Evolutionary conservation across 371 early-diverging fungal species (phyloP).

Genomic region (Saksenaea vasiformis): DNA sequence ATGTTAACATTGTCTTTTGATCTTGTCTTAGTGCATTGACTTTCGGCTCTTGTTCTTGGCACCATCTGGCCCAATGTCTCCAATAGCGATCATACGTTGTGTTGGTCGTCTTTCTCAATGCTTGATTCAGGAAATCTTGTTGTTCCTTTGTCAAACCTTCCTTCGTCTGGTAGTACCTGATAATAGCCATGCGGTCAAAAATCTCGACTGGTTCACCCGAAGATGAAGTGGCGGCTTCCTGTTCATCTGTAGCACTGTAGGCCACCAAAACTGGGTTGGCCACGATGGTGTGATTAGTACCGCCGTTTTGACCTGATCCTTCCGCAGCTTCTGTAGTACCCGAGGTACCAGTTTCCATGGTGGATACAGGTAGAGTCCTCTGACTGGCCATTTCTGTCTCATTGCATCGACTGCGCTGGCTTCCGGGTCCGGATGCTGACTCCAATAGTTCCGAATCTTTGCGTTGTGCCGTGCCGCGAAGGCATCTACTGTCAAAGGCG

Average conservation of each 20-base stretch:
- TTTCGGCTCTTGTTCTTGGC: neutral
- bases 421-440: constrained; percentile 21
- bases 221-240: neutral
- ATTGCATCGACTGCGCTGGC: constrained; percentile 39
- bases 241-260: neutral
- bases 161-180: constrained; percentile 8
- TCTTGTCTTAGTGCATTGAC: neutral
- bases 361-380: constrained; percentile 21
- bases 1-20: too few species aligned
- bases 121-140: constrained; percentile 1
- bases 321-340: constrained; percentile 20
- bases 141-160: constrained; percentile 9
- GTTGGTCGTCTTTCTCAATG: neutral
- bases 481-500: constrained; percentile 22
- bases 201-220: neutral
- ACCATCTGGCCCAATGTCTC: constrained; percentile 10
- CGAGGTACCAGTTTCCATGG: constrained; percentile 31
- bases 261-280: constrained; percentile 26
- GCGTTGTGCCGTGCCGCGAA: constrained; percentile 29
- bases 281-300: constrained; percentile 29
- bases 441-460: constrained; percentile 21
- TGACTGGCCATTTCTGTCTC: constrained; percentile 18
- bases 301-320: constrained; percentile 6
- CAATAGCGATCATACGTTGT: constrained; percentile 18
- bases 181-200: constrained; percentile 25